These are phyloP conservation scores for Smallanthus sonchifolius DNA, from an alignment of 129 eudicot species.

Conservation along the genomic window DNA sequence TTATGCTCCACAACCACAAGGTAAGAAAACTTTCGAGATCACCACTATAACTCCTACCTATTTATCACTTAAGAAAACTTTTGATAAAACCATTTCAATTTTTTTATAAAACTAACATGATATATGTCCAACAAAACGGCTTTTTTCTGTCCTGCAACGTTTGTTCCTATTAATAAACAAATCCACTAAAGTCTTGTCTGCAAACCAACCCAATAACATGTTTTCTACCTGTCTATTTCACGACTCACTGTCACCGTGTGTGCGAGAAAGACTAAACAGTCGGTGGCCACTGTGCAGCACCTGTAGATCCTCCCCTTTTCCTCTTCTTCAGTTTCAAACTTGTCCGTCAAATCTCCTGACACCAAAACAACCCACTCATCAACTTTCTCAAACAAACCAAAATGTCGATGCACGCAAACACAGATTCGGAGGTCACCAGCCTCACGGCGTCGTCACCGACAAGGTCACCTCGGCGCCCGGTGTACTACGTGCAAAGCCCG, in stretches of 20 bases:
- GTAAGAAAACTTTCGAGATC: no score
- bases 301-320: constrained; percentile 13
- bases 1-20: no score
- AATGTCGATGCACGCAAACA: constrained; percentile 60
- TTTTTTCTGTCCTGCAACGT: no score
- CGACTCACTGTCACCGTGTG: not conserved
- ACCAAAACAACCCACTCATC: not conserved
- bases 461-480: constrained; percentile 60
- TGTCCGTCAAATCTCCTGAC: constrained; percentile 12
- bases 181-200: not conserved
- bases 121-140: no score
- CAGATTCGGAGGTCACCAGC: constrained; percentile 89
- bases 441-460: constrained; percentile 68
- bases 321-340: constrained; percentile 9
- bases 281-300: not conserved
- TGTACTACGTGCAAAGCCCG: constrained; percentile 89
- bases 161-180: constrained; percentile 21
- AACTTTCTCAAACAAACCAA: not conserved
- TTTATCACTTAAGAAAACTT: no score
- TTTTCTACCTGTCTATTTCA: not conserved
- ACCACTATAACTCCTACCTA: no score
- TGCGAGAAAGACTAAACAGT: not conserved
- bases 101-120: no score
- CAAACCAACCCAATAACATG: constrained; percentile 22
- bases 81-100: no score